Evolutionary conservation across 83 land plant species (phyloP), one percentile per base, ranked within the genome.

Genomic region (Diphasiastrum complanatum): DNA sequence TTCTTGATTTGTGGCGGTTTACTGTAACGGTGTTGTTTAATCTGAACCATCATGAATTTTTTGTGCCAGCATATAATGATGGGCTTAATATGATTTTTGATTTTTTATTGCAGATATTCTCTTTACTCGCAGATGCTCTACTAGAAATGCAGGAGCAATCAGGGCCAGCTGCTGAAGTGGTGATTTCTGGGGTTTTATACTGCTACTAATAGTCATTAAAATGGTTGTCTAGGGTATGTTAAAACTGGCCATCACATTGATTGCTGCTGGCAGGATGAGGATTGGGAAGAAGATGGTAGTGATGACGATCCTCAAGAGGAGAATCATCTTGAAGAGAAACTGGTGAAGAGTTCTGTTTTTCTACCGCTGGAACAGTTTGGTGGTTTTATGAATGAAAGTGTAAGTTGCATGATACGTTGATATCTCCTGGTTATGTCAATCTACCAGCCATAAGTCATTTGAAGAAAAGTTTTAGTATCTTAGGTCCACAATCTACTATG

Each of bases 141-240:
- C 50, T 83, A 63, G 99, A 93, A 63, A 75, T 81, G 14, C 89
- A 88, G 66, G 99, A 93, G 66, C 95, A 87, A 34, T 33, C 51
- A 74, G 81, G 57, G 23, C 2, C 61, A 35, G 76, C 4, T 61
- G 72, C 55, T 35, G 82, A 83, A 55, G 80, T 83, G 77, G 95
- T 85, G 61, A 29, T 49, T n/a, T 1, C 38, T 28, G 12, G 47
- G 28, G 18, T 18, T 3, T 45, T 20, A 12, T 16, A 26, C 11
- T 66, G 35, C 6, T 5, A 38, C 40, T 8, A 19, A 25, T 18
- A 23, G 4, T 29, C 34, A 56, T 35, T 8, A 19, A 18, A 37
- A 22, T 37, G 50, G 45, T 38, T 32, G 5, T 45, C 24, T 11
- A 32, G 32, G 5, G 31, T 32, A n/a, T 34, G 36, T 32, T 54